phyloP scores from a whole-genome alignment of 169 alveolate species.

The Plasmodium billcollinsi region DNA sequence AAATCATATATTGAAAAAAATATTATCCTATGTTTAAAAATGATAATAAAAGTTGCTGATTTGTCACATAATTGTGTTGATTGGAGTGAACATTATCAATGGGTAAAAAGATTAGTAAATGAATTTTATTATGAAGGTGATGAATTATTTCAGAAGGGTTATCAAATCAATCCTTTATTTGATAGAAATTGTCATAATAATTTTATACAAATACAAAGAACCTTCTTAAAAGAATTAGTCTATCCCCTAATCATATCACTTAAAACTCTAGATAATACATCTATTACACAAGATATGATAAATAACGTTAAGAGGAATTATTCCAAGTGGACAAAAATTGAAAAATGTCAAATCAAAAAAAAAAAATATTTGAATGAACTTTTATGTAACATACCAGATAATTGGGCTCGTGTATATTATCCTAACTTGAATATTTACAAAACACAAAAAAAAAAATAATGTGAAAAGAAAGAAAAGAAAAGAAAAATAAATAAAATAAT shows the following conservation, averaged over 20 bases:
- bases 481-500: no score
- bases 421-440: constrained; percentile 56
- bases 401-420: constrained; percentile 26
- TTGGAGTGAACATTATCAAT: constrained; percentile 89
- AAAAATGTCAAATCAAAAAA: constrained; percentile 39
- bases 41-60: constrained; percentile 94
- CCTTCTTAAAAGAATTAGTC: constrained; percentile 88
- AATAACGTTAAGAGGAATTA: constrained; percentile 56
- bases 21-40: constrained; percentile 77
- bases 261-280: constrained; percentile 46
- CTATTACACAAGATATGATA: constrained; percentile 60
- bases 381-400: constrained; percentile 52
- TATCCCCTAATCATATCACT: constrained; percentile 50
- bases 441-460: constrained; percentile 10
- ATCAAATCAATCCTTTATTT: constrained; percentile 95
- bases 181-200: constrained; percentile 94
- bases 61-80: constrained; percentile 91
- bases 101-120: constrained; percentile 90
- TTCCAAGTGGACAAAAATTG: constrained; percentile 72
- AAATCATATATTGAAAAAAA: constrained; percentile 85
- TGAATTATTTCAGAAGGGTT: constrained; percentile 90
- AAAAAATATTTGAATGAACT: constrained; percentile 42
- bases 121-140: constrained; percentile 95
- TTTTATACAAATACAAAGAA: constrained; percentile 93
- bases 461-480: no score